Evolutionary conservation across 1,284 basidiomycete genomes (phyloP).

Genomic region (Sanghuangporus baumii): DNA sequence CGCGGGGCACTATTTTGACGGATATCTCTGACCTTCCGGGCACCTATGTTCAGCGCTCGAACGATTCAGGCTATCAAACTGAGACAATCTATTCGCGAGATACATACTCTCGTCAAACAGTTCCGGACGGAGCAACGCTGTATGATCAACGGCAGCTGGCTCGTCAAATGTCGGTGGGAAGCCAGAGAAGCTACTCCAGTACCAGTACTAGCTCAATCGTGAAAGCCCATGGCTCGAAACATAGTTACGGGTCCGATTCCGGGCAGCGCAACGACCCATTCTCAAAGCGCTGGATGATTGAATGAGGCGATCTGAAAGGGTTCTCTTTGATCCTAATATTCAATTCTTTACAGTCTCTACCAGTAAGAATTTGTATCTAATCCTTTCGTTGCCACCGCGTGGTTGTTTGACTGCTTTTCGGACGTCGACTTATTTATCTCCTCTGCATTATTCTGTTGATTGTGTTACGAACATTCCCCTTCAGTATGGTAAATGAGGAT

Average conservation of each 20-base stretch:
- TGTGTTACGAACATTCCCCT: not conserved
- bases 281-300: constrained; percentile 23
- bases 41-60: not conserved
- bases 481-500: constrained; percentile 3
- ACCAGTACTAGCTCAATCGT: constrained; percentile 2
- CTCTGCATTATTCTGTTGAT: not conserved
- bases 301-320: constrained; percentile 12
- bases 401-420: constrained; percentile 2
- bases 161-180: constrained; percentile 14
- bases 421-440: not conserved
- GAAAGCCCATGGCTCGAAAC: not conserved
- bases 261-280: not conserved
- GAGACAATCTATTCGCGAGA: constrained; percentile 15
- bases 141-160: constrained; percentile 7
- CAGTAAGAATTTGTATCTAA: not conserved
- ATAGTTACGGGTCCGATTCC: not conserved
- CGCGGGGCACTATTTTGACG: constrained; percentile 1
- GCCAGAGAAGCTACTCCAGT: constrained; percentile 15
- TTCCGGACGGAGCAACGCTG: constrained; percentile 8
- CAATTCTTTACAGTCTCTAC: not conserved
- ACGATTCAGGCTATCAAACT: not conserved
- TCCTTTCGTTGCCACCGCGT: constrained; percentile 9
- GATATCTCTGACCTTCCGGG: not conserved
- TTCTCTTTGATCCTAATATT: not conserved
- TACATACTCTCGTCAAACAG: constrained; percentile 16